Conservation (phyloP, 768 basidiomycete species). For the Lactarius evosmus region DNA sequence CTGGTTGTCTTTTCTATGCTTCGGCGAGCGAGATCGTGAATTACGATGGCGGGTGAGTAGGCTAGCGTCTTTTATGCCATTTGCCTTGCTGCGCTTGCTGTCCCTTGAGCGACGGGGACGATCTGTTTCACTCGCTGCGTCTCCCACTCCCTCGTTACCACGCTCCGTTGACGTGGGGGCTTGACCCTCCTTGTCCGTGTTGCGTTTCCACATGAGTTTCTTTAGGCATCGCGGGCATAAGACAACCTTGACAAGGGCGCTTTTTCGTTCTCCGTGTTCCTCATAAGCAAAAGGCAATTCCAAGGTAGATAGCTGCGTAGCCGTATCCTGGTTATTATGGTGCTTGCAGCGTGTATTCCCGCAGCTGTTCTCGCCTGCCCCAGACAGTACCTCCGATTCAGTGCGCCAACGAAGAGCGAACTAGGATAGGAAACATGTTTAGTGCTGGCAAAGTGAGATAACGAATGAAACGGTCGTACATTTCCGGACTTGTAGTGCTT, state of each 20-base stretch:
- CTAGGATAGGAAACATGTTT: slow-evolving; percentile 36
- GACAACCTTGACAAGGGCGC: slow-evolving; percentile 88
- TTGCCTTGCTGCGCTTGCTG: background rate
- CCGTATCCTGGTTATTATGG: slow-evolving; percentile 33
- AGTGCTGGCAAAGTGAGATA: background rate
- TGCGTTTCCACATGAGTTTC: slow-evolving; percentile 86
- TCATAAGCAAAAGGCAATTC: slow-evolving; percentile 89
- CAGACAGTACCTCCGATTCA: slow-evolving; percentile 82
- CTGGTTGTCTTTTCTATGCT: slow-evolving; percentile 8
- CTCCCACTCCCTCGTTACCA: background rate
- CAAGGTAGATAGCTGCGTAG: slow-evolving; percentile 56
- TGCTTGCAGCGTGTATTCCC: slow-evolving; percentile 84
- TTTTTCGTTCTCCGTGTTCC: slow-evolving; percentile 72
- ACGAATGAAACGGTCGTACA: slow-evolving; percentile 42
- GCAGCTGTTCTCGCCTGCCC: slow-evolving; percentile 83
- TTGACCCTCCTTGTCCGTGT: slow-evolving; percentile 51
- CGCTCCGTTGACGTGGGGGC: background rate
- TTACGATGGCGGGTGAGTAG: slow-evolving; percentile 6
- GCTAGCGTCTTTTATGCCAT: slow-evolving; percentile 2
- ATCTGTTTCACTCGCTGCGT: background rate
- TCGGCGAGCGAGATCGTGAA: slow-evolving; percentile 27
- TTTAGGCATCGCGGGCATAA: slow-evolving; percentile 73
- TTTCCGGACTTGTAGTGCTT: slow-evolving; percentile 95
- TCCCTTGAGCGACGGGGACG: slow-evolving; percentile 6
- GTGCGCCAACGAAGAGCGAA: slow-evolving; percentile 94